These are phyloP conservation scores for Colletotrichum lindemuthianum DNA, from an alignment of 2,329 filamentous ascomycete species.

Conservation along the genomic window DNA sequence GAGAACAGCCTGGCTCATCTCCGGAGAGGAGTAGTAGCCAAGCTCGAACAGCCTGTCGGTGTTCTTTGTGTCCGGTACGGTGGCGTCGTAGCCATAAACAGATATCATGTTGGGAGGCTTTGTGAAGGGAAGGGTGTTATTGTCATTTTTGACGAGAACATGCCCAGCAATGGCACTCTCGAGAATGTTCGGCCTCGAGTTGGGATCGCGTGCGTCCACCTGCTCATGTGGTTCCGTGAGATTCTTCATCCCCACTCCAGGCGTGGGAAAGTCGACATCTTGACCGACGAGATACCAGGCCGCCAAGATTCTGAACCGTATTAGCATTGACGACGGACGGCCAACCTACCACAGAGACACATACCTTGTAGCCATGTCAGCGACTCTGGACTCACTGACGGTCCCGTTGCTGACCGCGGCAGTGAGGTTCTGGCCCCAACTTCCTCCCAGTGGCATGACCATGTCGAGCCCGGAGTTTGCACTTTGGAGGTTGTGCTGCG, in stretches of 20 bases:
- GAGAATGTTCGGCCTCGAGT: conserved; percentile 55
- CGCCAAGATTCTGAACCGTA: conserved; percentile 67
- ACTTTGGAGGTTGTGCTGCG: conserved; percentile 71
- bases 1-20: conserved; percentile 56
- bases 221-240: conserved; percentile 58
- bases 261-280: conserved; percentile 56
- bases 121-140: conserved; percentile 68
- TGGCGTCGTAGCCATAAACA: conserved; percentile 73
- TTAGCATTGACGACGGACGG: not conserved
- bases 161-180: conserved; percentile 70
- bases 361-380: conserved; percentile 67
- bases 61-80: conserved; percentile 57
- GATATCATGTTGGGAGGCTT: conserved; percentile 65
- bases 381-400: conserved; percentile 62
- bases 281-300: conserved; percentile 69
- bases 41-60: conserved; percentile 54
- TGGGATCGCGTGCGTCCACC: conserved; percentile 60
- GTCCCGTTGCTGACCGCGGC: conserved; percentile 69
- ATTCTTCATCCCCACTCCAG: conserved; percentile 69
- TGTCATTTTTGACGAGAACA: conserved; percentile 81
- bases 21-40: conserved; percentile 57
- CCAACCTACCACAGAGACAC: no score
- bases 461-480: conserved; percentile 76
- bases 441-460: conserved; percentile 67
- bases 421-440: conserved; percentile 64